phyloP scores from a whole-genome alignment of 202 grass and related monocot genomes.

The Elaeis oleifera region DNA sequence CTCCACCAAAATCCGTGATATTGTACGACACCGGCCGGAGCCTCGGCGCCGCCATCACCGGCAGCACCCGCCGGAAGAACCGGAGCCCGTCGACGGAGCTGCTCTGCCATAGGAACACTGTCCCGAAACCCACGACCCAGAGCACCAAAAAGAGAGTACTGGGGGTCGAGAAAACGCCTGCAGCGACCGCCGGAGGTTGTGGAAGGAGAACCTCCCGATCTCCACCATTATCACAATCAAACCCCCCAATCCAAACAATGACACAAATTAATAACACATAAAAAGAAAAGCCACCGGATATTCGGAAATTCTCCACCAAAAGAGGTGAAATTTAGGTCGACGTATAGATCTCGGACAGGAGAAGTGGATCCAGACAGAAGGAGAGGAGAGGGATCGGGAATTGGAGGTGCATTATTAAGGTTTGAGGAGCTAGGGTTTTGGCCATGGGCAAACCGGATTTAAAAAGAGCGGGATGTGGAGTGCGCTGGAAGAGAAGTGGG shows the following conservation, averaged over 20 bases:
- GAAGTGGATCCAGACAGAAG: not conserved
- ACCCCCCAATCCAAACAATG: not conserved
- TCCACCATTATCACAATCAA: constrained; percentile 36
- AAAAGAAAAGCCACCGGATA: not conserved
- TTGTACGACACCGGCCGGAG: constrained; percentile 42
- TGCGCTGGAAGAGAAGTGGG: not conserved
- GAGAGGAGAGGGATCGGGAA: not conserved
- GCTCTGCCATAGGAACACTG: constrained; percentile 65
- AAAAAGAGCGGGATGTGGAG: constrained; percentile 27
- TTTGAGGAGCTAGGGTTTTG: not conserved
- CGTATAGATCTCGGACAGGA: not conserved
- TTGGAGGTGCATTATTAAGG: not conserved
- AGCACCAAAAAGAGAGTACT: constrained; percentile 31
- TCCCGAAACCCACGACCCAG: constrained; percentile 50
- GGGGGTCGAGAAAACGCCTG: constrained; percentile 23
- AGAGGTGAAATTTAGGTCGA: not conserved
- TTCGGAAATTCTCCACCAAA: not conserved
- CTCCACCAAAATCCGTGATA: constrained; percentile 58
- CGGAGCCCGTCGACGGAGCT: constrained; percentile 27
- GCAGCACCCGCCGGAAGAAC: constrained; percentile 40
- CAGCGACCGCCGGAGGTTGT: constrained; percentile 34
- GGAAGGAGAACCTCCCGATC: constrained; percentile 24
- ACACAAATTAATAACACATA: not conserved
- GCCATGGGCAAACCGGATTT: constrained; percentile 15
- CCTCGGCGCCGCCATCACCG: constrained; percentile 5